phyloP scores from a whole-genome alignment of 2,329 filamentous ascomycete species.

The Scedosporium minutisporum region DNA sequence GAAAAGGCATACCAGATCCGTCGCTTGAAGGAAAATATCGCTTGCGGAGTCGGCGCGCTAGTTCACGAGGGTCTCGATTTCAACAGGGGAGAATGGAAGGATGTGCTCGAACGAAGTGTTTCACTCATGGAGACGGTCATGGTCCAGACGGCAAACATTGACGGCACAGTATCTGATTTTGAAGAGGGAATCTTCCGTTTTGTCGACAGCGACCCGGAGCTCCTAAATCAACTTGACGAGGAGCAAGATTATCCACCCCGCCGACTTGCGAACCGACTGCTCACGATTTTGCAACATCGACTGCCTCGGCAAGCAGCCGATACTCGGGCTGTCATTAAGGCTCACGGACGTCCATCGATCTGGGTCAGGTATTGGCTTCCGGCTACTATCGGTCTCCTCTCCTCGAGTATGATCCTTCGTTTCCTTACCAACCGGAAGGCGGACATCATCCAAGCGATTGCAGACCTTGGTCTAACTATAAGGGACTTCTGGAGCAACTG shows the following conservation, averaged over 20 bases:
- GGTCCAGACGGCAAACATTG: slow-evolving; percentile 55
- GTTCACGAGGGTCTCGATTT: slow-evolving; percentile 77
- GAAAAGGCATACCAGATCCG: slow-evolving; percentile 63
- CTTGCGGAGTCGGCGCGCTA: slow-evolving; percentile 76
- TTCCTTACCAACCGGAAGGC: slow-evolving; percentile 65
- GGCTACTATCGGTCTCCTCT: slow-evolving; percentile 59
- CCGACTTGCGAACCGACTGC: slow-evolving; percentile 56
- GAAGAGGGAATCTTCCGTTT: slow-evolving; percentile 56
- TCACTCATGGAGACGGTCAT: slow-evolving; percentile 80
- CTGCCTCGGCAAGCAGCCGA: slow-evolving; percentile 57
- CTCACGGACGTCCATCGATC: slow-evolving; percentile 66
- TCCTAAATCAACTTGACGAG: slow-evolving; percentile 41
- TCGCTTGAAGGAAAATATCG: slow-evolving; percentile 67
- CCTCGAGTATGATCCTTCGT: slow-evolving; percentile 76
- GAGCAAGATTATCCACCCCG: slow-evolving; percentile 38
- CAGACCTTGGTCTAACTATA: slow-evolving; percentile 66
- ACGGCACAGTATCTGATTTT: slow-evolving; percentile 52
- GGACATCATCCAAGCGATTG: slow-evolving; percentile 71
- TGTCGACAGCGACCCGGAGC: slow-evolving; percentile 50
- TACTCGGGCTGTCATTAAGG: slow-evolving; percentile 43
- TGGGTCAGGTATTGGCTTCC: slow-evolving; percentile 87
- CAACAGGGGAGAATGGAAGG: slow-evolving; percentile 55
- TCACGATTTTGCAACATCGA: slow-evolving; percentile 57
- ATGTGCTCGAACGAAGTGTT: slow-evolving; percentile 69
- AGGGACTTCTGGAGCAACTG: slow-evolving; percentile 95